Evolutionary conservation across 305 asterid genomes (phyloP).

Genomic region (Andrographis paniculata): DNA sequence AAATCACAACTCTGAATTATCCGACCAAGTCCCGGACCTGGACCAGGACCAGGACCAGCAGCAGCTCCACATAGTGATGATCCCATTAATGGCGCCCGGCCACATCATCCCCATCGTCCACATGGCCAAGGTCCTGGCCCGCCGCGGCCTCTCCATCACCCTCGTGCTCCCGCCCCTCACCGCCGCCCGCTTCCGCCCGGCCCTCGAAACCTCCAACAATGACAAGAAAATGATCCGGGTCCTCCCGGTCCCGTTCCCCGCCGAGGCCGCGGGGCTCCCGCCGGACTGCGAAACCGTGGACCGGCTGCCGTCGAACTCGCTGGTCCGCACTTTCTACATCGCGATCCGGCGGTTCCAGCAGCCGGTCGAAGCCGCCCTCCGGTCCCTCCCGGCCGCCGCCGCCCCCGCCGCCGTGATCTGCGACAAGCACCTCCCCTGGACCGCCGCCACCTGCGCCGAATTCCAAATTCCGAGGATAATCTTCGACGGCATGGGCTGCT

Average conservation of each 20-base stretch:
- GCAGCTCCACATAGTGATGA: conserved; percentile 26
- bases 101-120: conserved; percentile 57
- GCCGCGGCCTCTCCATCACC: conserved; percentile 28
- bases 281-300: conserved; percentile 35
- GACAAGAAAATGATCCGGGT: conserved; percentile 24
- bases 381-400: neutral
- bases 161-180: conserved; percentile 38
- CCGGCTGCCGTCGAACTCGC: conserved; percentile 15
- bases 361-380: neutral
- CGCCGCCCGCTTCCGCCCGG: conserved; percentile 25
- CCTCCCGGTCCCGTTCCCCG: conserved; percentile 28
- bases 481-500: conserved; percentile 3
- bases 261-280: conserved; percentile 35
- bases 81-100: conserved; percentile 62
- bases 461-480: neutral
- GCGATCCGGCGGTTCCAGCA: conserved; percentile 8
- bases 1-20: no score
- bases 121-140: conserved; percentile 45
- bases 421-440: conserved; percentile 1
- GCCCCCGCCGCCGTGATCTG: neutral
- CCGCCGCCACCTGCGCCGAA: neutral
- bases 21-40: no score
- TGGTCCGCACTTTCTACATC: neutral
- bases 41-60: neutral
- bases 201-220: conserved; percentile 21